phyloP scores from a whole-genome alignment of 495 filamentous ascomycete genomes.

The Tuber brumale region DNA sequence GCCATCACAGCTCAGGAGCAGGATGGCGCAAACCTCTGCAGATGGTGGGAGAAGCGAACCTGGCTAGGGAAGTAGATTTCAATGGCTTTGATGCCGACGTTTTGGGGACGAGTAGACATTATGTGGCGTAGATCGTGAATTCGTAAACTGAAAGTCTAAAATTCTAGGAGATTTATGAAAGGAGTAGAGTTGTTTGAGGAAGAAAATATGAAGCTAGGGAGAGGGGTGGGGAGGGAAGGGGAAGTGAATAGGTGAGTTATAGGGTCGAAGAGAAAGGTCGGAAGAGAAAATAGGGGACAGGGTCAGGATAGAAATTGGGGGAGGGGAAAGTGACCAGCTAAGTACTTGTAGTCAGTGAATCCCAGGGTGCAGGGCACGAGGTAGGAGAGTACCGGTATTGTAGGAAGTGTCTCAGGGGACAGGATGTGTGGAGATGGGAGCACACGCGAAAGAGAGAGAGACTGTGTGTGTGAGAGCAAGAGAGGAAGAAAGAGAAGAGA shows the following conservation, averaged over 20 bases:
- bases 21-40: conserved; percentile 4
- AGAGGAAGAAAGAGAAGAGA: not conserved
- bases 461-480: not conserved
- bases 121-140: conserved; percentile 36
- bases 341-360: not conserved
- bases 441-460: not conserved
- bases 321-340: not conserved
- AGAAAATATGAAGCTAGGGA: not conserved
- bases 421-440: not conserved
- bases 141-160: conserved; percentile 33
- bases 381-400: not conserved
- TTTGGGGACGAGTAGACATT: conserved; percentile 86
- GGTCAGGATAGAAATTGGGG: not conserved
- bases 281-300: conserved; percentile 2
- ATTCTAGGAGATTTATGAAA: not conserved
- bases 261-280: not conserved
- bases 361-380: conserved; percentile 4
- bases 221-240: not conserved
- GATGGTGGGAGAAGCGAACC: conserved; percentile 52
- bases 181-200: not conserved
- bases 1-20: not conserved
- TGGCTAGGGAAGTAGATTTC: conserved; percentile 97
- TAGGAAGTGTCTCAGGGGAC: not conserved
- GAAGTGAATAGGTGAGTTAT: conserved; percentile 7
- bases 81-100: conserved; percentile 99